Percentiles rank a stretch among this genome's conserved stretches.
These are phyloP conservation scores for Glaciozyma martinii DNA, from an alignment of 768 basidiomycete genomes.

Conservation along the genomic window DNA sequence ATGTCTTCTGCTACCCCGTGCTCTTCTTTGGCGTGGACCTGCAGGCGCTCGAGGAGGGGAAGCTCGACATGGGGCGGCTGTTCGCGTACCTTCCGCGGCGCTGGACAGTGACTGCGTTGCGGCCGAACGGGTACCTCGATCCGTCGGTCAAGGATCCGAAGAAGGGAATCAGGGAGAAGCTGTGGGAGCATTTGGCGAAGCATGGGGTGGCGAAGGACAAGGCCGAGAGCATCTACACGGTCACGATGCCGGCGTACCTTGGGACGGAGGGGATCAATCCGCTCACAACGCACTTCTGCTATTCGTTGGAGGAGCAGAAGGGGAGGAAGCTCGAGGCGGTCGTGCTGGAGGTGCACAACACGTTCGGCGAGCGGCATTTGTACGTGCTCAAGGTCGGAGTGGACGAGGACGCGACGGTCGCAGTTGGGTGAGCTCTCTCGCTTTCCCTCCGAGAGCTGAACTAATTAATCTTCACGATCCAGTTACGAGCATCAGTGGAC, in stretches of 20 bases:
- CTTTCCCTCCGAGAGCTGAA: background rate
- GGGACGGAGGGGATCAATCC: conserved; percentile 66
- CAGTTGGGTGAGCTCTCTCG: background rate
- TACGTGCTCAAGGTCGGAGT: conserved; percentile 49
- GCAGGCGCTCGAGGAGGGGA: conserved; percentile 46
- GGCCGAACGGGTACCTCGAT: conserved; percentile 46
- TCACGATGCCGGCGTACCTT: conserved; percentile 62
- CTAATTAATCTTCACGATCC: conserved; percentile 11
- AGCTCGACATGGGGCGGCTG: conserved; percentile 47
- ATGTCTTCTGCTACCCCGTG: conserved; percentile 57
- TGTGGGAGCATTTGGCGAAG: background rate
- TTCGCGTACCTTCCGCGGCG: conserved; percentile 51
- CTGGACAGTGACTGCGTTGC: conserved; percentile 47
- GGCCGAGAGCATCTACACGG: conserved; percentile 56
- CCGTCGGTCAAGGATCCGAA: conserved; percentile 15
- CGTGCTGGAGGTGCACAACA: conserved; percentile 65
- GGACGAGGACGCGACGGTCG: conserved; percentile 43
- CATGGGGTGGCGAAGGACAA: background rate
- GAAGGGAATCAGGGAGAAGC: conserved; percentile 14
- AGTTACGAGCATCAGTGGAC: conserved; percentile 60
- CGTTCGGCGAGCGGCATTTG: conserved; percentile 61
- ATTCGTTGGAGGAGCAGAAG: conserved; percentile 36
- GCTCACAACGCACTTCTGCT: conserved; percentile 59
- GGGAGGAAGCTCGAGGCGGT: conserved; percentile 41
- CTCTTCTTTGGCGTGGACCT: conserved; percentile 53